Base-by-base conservation (phyloP, 1,284 basidiomycete genomes). In the Ceratobasidium sp. region DNA sequence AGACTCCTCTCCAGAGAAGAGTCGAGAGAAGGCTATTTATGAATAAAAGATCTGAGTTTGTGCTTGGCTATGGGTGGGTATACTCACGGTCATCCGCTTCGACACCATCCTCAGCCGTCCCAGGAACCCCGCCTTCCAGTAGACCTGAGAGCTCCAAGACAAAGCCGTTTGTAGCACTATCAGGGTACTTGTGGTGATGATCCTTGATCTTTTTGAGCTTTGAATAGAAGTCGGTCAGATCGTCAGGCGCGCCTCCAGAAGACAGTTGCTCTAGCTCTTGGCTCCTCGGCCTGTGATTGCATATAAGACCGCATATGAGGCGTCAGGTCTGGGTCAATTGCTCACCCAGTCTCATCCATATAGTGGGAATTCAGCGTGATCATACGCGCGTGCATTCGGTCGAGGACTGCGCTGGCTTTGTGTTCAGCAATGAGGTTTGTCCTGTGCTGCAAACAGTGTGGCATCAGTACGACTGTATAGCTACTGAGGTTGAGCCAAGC, bases 1-100 rank as follows among this genome's bases (percentile, higher is more conserved):
- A 44, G 88, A 88, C 81, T 99, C 98, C 84, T 99, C 97, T 49
- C 98, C 98, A 13, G 95, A 96, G 83, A 98, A 98, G 76, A 96
- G 83, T 72, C 94, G 84, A 73, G 94, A 92, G 72, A 98, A 86
- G 69, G 93, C 95, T 97, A 72, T 54, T 58, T 59, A 74, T 76
- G 76, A 67, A 69, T 76, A 57, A 32, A 30, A 43, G 44, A 75
- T 76, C 21, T 57, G 5, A 6, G 14, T 13, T 21, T 28, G 28
- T n/a, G 44, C 26, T 76, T 23, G 55, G 61, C 46, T 18, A n/a
- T 18, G 50, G 43, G 61, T 13, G 41, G n/a, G 55, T 32, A 26
- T 44, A 88, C 90, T 78, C 78, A 93, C 93, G 89, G 77, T 95
- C 93, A 81, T 95, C 93, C 76, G 90, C 89, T 73, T 87, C 87